These are phyloP conservation scores for Annulohypoxylon bovei DNA, from an alignment of 495 filamentous ascomycete species.

Conservation along the genomic window DNA sequence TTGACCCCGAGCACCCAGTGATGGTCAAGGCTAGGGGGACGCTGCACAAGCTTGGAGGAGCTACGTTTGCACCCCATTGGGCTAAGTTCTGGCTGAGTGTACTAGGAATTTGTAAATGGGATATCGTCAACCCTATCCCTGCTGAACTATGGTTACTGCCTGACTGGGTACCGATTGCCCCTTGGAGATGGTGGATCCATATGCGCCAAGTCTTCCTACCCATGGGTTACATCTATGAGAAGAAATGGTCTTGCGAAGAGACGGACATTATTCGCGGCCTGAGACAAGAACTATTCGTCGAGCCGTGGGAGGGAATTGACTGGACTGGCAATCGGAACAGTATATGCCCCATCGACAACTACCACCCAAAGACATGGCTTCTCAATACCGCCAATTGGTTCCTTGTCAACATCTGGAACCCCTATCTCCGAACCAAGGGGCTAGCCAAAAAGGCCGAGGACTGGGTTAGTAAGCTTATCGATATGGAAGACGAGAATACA, in stretches of 20 bases:
- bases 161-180: constrained; percentile 93
- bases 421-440: constrained; percentile 68
- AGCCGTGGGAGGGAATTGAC: constrained; percentile 79
- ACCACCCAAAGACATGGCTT: constrained; percentile 89
- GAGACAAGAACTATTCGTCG: constrained; percentile 84
- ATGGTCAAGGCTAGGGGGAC: constrained; percentile 88
- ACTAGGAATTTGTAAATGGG: constrained; percentile 85
- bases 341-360: constrained; percentile 83
- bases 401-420: constrained; percentile 80
- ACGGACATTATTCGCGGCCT: constrained; percentile 76
- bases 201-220: constrained; percentile 92
- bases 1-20: constrained; percentile 80
- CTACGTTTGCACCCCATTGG: constrained; percentile 89
- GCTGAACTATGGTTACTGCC: constrained; percentile 95
- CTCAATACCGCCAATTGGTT: constrained; percentile 79
- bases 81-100: constrained; percentile 91
- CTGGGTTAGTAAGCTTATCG: constrained; percentile 76
- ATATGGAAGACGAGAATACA: constrained; percentile 91
- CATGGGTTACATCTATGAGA: constrained; percentile 90
- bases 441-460: constrained; percentile 74
- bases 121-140: constrained; percentile 92
- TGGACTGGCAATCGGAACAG: constrained; percentile 83
- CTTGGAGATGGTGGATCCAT: constrained; percentile 99
- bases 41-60: constrained; percentile 87
- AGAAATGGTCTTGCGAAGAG: constrained; percentile 74